Evolutionary conservation across 768 basidiomycete species (phyloP).

Genomic region (Chalciporus sphaerocephalus): DNA sequence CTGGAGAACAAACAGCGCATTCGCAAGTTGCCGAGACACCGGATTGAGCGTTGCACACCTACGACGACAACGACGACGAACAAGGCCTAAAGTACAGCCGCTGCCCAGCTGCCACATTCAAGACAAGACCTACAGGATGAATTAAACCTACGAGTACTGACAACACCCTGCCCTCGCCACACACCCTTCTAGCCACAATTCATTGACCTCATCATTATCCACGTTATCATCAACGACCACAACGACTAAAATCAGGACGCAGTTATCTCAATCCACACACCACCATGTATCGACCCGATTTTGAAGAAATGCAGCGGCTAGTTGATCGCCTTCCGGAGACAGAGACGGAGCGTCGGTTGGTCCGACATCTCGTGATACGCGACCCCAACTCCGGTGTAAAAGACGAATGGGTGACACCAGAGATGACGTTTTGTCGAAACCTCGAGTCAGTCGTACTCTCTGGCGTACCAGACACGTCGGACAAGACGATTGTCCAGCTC

Average conservation of each 20-base stretch:
- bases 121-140: neutral
- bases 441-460: slow-evolving; percentile 67
- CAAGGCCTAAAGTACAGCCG: neutral
- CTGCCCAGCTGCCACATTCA: neutral
- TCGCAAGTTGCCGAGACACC: slow-evolving; percentile 24
- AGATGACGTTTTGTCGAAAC: slow-evolving; percentile 57
- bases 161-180: neutral
- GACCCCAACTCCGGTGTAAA: slow-evolving; percentile 38
- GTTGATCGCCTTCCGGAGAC: slow-evolving; percentile 56
- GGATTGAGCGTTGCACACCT: neutral
- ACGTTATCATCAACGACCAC: neutral
- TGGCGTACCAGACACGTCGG: slow-evolving; percentile 62
- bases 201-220: too few relatives aligned
- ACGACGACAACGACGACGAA: neutral
- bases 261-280: neutral
- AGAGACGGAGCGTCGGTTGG: slow-evolving; percentile 53
- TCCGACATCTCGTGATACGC: slow-evolving; percentile 57
- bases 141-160: neutral
- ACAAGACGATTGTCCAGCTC: slow-evolving; percentile 63
- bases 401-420: slow-evolving; percentile 56
- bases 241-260: neutral
- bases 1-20: neutral
- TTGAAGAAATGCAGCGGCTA: slow-evolving; percentile 55
- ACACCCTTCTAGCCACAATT: neutral
- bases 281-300: slow-evolving; percentile 26